These are phyloP conservation scores for Mortierella sp. DNA, from an alignment of 371 early-diverging fungal genomes.

Conservation along the genomic window DNA sequence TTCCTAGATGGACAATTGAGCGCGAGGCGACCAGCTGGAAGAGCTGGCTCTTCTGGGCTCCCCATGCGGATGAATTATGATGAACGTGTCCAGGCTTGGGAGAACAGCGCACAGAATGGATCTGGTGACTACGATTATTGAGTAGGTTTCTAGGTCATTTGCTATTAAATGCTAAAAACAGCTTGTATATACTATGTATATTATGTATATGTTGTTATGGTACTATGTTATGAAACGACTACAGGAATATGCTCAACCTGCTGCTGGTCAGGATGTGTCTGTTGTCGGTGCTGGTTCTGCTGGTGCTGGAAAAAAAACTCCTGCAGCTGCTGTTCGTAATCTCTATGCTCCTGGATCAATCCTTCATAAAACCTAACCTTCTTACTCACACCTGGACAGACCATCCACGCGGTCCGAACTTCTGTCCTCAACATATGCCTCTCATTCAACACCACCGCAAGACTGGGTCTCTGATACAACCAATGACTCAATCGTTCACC, in stretches of 20 bases:
- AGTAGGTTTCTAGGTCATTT: background rate
- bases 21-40: background rate
- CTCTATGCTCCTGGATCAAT: constrained; percentile 29
- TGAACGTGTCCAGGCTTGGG: constrained; percentile 46
- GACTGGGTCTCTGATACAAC: constrained; percentile 37
- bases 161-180: background rate
- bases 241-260: background rate
- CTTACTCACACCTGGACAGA: constrained; percentile 39
- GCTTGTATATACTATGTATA: background rate
- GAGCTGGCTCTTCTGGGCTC: background rate
- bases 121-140: constrained; percentile 54
- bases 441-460: constrained; percentile 34
- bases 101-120: constrained; percentile 47
- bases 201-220: background rate
- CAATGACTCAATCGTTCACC: constrained; percentile 34
- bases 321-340: constrained; percentile 29
- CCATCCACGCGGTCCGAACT: constrained; percentile 47
- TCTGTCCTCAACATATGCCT: constrained; percentile 34
- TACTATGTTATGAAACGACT: background rate
- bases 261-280: constrained; percentile 9
- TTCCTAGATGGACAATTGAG: background rate
- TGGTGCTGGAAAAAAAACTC: background rate
- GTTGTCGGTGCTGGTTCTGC: constrained; percentile 13
- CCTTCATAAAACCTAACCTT: constrained; percentile 43
- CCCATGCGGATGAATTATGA: constrained; percentile 29